phyloP scores from a whole-genome alignment of 208 protist genomes.

The Trypanosoma theileri region DNA sequence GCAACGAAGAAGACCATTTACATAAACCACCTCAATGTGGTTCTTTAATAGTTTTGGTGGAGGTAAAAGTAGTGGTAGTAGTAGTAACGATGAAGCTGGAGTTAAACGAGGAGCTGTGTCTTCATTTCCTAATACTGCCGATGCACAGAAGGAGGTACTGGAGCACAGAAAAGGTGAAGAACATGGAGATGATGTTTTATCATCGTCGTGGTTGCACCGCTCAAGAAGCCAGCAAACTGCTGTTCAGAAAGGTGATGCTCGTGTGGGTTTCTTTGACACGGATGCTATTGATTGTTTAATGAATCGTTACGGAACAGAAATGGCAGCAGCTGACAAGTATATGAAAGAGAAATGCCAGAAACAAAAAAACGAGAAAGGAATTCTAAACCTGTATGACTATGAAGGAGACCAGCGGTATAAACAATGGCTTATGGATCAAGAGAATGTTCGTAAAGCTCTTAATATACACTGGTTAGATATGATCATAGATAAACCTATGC shows the following conservation, averaged over 20 bases:
- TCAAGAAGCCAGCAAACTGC: constrained; percentile 15
- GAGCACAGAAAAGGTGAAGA: constrained; percentile 22
- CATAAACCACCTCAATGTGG: constrained; percentile 8
- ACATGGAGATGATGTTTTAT: constrained; percentile 19
- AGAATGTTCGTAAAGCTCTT: constrained; percentile 51
- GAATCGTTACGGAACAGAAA: constrained; percentile 49
- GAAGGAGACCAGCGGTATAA: constrained; percentile 69
- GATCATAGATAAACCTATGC: constrained; percentile 58
- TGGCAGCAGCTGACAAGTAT: constrained; percentile 49
- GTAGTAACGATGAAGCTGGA: not conserved
- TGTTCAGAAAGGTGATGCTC: constrained; percentile 37
- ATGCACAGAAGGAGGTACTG: constrained; percentile 14
- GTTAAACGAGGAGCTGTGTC: constrained; percentile 1
- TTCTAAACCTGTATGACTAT: constrained; percentile 69
- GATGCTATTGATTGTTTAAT: constrained; percentile 71
- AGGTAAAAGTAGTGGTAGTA: not conserved
- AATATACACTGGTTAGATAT: constrained; percentile 83
- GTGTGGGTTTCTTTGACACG: constrained; percentile 48
- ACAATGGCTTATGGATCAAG: constrained; percentile 71
- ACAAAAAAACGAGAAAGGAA: constrained; percentile 20
- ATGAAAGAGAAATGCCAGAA: constrained; percentile 46
- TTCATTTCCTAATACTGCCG: constrained; percentile 24
- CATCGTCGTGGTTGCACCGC: constrained; percentile 22
- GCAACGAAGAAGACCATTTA: not conserved
- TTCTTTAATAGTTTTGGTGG: constrained; percentile 4